Conservation (phyloP, 2,329 filamentous ascomycete genomes). For the Calcarisporium arbuscula region DNA sequence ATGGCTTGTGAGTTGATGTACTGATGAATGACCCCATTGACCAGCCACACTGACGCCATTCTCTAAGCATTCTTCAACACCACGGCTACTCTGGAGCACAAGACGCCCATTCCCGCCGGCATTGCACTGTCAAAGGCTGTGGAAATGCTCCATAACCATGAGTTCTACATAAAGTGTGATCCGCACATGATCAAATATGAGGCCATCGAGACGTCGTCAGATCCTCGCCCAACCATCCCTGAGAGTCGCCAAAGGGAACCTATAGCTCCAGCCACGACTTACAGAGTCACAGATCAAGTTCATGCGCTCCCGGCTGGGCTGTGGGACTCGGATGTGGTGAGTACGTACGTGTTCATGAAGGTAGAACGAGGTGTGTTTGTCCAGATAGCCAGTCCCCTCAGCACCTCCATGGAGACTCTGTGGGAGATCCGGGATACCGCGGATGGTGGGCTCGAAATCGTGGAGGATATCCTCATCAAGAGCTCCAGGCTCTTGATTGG, state of each 20-base stretch:
- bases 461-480: slow-evolving; percentile 43
- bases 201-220: slow-evolving; percentile 21
- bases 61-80: slow-evolving; percentile 34
- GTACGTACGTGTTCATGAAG: slow-evolving; percentile 47
- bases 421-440: slow-evolving; percentile 35
- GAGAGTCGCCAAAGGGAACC: slow-evolving; percentile 18
- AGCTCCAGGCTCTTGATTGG: slow-evolving; percentile 44
- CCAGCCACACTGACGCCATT: slow-evolving; percentile 2
- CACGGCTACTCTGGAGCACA: slow-evolving; percentile 35
- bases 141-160: slow-evolving; percentile 43
- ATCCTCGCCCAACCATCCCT: slow-evolving; percentile 22
- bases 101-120: slow-evolving; percentile 34
- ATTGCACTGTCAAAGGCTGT: slow-evolving; percentile 30
- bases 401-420: slow-evolving; percentile 45
- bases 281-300: slow-evolving; percentile 42
- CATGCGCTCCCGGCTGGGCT: slow-evolving; percentile 48
- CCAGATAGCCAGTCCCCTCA: slow-evolving; percentile 43
- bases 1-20: slow-evolving; percentile 14
- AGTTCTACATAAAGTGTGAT: slow-evolving; percentile 45
- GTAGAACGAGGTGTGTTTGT: slow-evolving; percentile 44
- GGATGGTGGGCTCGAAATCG: slow-evolving; percentile 32
- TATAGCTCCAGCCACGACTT: slow-evolving; percentile 28
- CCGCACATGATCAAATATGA: slow-evolving; percentile 43
- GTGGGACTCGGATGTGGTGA: slow-evolving; percentile 48
- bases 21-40: neutral